phyloP scores from a whole-genome alignment of 176 grass and related monocot genomes.

The Themeda triandra region DNA sequence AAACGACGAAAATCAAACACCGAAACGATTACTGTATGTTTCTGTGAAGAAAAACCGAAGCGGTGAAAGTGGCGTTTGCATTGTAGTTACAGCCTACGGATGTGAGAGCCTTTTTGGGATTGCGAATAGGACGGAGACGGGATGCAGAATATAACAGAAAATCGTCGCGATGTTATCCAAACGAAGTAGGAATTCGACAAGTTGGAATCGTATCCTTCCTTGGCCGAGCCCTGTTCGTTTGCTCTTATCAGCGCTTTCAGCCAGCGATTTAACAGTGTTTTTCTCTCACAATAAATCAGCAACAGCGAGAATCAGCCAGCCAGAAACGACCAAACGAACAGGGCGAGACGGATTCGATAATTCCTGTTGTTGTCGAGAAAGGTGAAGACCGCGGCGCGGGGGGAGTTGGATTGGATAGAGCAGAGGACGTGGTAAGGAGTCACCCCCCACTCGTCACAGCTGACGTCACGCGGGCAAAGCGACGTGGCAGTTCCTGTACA shows the following conservation, averaged over 20 bases:
- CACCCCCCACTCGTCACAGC: slow-evolving; percentile 9
- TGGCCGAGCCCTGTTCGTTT: too few species aligned
- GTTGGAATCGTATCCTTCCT: not conserved
- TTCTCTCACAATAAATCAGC: too few species aligned
- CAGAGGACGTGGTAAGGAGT: not conserved
- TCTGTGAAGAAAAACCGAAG: not conserved
- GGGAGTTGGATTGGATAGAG: not conserved
- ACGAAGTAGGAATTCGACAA: not conserved
- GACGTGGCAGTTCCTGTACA: not conserved
- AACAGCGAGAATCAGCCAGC: too few species aligned
- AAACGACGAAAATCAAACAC: slow-evolving; percentile 8
- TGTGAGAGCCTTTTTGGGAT: not conserved
- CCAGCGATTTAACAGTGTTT: too few species aligned
- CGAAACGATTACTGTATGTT: not conserved
- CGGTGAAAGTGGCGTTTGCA: not conserved
- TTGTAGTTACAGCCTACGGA: not conserved
- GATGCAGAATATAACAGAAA: not conserved
- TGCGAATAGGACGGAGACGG: not conserved
- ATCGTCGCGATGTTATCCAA: not conserved
- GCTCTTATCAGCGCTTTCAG: too few species aligned
- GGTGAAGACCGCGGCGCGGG: not conserved
- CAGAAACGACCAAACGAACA: too few species aligned
- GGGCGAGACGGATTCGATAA: not conserved
- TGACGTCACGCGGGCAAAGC: not conserved
- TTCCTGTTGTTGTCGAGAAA: not conserved